Evolutionary conservation across 192 early-diverging fungal genomes (phyloP).

Genomic region (Backusella westeae): DNA sequence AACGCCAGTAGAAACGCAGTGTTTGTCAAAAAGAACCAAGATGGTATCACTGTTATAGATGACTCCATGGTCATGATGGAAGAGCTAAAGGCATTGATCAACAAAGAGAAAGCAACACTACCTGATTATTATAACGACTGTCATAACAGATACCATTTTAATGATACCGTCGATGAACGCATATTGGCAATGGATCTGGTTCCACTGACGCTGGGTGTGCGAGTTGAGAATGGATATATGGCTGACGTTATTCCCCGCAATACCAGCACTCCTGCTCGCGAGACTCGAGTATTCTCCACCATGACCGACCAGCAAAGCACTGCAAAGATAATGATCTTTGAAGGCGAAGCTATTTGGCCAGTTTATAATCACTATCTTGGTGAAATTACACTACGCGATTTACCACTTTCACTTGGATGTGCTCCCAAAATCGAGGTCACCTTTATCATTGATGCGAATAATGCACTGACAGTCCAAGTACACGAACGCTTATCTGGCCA

Average conservation of each 20-base stretch:
- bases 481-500: neutral
- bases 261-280: neutral
- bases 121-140: neutral
- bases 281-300: neutral
- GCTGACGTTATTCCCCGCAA: neutral
- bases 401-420: neutral
- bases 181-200: neutral
- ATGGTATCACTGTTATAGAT: neutral
- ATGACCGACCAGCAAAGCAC: neutral
- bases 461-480: neutral
- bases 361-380: neutral
- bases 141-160: neutral
- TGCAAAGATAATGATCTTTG: neutral
- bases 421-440: neutral
- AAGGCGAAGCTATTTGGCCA: neutral
- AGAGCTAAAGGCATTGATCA: neutral
- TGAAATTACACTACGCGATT: neutral
- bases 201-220: neutral
- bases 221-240: neutral
- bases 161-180: neutral
- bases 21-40: neutral
- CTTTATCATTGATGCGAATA: neutral
- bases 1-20: neutral
- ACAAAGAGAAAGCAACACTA: neutral
- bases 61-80: neutral